These are phyloP conservation scores for Quercus agrifolia DNA, from an alignment of 306 rosid species.

Conservation along the genomic window DNA sequence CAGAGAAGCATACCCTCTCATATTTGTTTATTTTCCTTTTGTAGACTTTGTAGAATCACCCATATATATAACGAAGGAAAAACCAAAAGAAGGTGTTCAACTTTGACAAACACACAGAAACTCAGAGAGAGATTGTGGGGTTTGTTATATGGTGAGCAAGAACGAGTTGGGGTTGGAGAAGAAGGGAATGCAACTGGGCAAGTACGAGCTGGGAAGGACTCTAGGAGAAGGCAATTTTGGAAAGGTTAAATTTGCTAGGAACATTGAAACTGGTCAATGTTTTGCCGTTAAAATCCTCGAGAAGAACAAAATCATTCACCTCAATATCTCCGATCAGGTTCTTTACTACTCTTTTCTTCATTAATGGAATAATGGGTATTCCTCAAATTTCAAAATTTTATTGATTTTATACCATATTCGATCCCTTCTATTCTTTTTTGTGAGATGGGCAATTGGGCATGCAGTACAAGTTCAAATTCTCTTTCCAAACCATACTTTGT, in stretches of 20 bases:
- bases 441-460: background rate
- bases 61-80: no score
- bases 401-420: no score
- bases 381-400: background rate
- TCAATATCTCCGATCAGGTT: conserved; percentile 76
- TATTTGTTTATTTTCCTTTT: no score
- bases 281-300: conserved; percentile 80
- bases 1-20: no score
- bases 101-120: no score
- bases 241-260: conserved; percentile 68
- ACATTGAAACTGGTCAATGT: conserved; percentile 48
- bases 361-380: background rate
- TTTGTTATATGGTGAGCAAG: conserved; percentile 8
- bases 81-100: no score
- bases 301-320: conserved; percentile 55
- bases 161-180: conserved; percentile 5
- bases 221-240: conserved; percentile 92
- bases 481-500: background rate
- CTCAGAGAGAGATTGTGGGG: background rate
- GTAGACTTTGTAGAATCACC: no score
- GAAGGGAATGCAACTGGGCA: conserved; percentile 57
- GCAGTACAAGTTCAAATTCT: background rate
- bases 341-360: background rate
- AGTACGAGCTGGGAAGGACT: conserved; percentile 74
- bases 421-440: no score